Conservation (phyloP, 1,284 basidiomycete genomes). For the Phaffia rhodozyma region DNA sequence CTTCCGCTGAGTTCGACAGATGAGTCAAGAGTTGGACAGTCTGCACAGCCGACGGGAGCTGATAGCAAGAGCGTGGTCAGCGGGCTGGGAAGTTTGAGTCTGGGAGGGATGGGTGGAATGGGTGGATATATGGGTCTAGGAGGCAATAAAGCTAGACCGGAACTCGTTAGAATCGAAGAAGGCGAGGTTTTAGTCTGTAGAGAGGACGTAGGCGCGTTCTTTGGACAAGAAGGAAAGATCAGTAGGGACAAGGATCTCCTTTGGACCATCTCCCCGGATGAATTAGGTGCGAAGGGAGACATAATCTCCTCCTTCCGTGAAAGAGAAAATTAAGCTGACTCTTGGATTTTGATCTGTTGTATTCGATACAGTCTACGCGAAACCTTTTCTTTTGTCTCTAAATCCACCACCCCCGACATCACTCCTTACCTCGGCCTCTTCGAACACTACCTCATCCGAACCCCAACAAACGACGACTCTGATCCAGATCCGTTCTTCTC, state of each 20-base stretch:
- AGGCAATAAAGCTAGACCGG: conserved; percentile 42
- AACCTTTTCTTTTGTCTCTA: conserved; percentile 54
- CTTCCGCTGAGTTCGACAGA: not conserved
- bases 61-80: conserved; percentile 7
- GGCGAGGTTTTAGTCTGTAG: conserved; percentile 61
- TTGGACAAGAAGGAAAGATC: conserved; percentile 56
- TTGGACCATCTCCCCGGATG: conserved; percentile 72
- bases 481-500: conserved; percentile 65
- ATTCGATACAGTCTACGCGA: conserved; percentile 49
- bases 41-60: conserved; percentile 19
- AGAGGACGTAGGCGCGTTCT: conserved; percentile 69
- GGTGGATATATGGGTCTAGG: conserved; percentile 82
- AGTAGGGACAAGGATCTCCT: conserved; percentile 50
- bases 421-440: conserved; percentile 28
- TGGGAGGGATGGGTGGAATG: conserved; percentile 61
- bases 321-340: conserved; percentile 13
- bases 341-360: not conserved
- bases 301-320: not conserved
- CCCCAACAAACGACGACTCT: conserved; percentile 10
- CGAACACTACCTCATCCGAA: conserved; percentile 17
- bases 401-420: conserved; percentile 37
- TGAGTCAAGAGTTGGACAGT: conserved; percentile 15
- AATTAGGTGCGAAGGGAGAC: conserved; percentile 48
- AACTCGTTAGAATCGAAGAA: conserved; percentile 52
- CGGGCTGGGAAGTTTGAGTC: conserved; percentile 18